A percentile compares a stretch with the other conserved stretches of the same genome.
phyloP scores from a whole-genome alignment of 1,284 basidiomycete genomes.

The Coriolopsis trogii region DNA sequence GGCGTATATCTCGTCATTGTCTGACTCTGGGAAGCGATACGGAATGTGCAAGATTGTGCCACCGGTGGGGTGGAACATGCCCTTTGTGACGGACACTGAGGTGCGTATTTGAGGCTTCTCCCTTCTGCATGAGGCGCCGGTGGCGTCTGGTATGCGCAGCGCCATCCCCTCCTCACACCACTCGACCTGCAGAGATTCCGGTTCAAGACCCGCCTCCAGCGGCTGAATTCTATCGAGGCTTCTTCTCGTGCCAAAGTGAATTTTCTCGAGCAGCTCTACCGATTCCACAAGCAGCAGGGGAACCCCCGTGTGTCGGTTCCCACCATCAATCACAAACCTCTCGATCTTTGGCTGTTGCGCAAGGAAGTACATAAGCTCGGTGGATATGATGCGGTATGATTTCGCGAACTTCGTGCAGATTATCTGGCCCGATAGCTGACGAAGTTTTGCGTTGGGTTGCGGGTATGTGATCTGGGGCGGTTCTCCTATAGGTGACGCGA shows the following conservation, averaged over 20 bases:
- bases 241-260: conserved; percentile 96
- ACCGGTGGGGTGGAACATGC: conserved; percentile 93
- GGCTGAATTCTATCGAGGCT: conserved; percentile 96
- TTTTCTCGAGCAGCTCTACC: conserved; percentile 95
- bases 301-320: conserved; percentile 88
- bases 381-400: conserved; percentile 78
- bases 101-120: conserved; percentile 47
- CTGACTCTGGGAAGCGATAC: conserved; percentile 73
- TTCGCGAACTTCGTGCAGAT: background rate
- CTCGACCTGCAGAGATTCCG: conserved; percentile 69
- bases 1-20: conserved; percentile 89
- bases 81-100: conserved; percentile 95
- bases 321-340: conserved; percentile 87
- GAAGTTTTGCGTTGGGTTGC: background rate
- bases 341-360: conserved; percentile 92
- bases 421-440: conserved; percentile 10
- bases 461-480: conserved; percentile 18
- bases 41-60: conserved; percentile 98
- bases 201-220: conserved; percentile 95
- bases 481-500: conserved; percentile 63
- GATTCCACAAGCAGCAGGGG: conserved; percentile 89
- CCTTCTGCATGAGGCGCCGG: conserved; percentile 20
- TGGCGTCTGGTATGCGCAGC: conserved; percentile 19
- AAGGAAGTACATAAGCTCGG: conserved; percentile 90
- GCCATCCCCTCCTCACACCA: conserved; percentile 27